Base-by-base conservation (phyloP, 495 filamentous ascomycete genomes). In the Barbatosphaeria neglecta region DNA sequence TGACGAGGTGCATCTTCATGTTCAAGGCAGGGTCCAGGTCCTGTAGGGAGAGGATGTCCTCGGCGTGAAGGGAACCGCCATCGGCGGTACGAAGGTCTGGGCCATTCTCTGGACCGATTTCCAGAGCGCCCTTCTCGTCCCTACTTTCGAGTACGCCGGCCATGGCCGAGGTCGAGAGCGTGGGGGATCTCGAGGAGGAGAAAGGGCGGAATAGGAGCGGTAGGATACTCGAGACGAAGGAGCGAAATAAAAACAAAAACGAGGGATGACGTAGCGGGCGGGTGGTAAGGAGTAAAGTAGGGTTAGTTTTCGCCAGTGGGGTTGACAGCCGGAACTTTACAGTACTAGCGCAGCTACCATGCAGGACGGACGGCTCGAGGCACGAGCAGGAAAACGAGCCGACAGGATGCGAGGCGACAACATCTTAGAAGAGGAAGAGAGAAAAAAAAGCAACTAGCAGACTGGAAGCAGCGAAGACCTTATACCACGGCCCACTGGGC, bases 1-100 rank as follows among this genome's bases (percentile, higher is more conserved):
- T 86, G 48, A 85, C 72, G 50, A 84, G 56, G 43, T 74, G 68
- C 79, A 85, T 84, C 58, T 84, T 85, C 10, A 73, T 72, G 45
- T 75, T 77, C 45, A 85, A 63, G 9, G 74, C 80, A n/a, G 75
- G 76, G 50, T 86, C 81, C 40, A 77, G 60, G 42, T 74, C 66
- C 40, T 73, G 62, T 33, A 61, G 63, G 7, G 69, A 60, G 6
- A 80, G 60, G 41, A 80, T 63, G 45, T 79, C 71, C 46, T 69
- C 68, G 27, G 64, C 67, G 42, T 63, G 50, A 31, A 58, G 24
- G 17, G 57, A 60, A 28, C 42, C 35, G 23, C 42, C 48, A 16
- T 59, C 43, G 37, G 38, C 50, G 22, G 22, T 39, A 10, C 37
- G 17, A 11, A 37, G 8, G 17, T 49, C 37, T 28, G n/a, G 19